Evolutionary conservation across 768 basidiomycete genomes (phyloP).

Genomic region (Scleroderma citrinum): DNA sequence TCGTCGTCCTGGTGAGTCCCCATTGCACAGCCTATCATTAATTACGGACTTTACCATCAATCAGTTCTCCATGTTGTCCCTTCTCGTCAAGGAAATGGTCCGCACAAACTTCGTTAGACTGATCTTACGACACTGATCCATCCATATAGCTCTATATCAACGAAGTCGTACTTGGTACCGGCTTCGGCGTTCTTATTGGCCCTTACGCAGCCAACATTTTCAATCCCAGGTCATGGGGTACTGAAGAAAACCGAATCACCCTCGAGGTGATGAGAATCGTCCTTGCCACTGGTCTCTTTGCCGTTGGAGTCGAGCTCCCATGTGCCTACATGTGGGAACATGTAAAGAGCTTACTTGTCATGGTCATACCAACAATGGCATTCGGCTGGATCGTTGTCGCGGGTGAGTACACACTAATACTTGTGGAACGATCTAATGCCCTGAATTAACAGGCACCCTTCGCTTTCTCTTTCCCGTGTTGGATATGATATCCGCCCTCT

Average conservation of each 20-base stretch:
- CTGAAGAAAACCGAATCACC: slow-evolving; percentile 54
- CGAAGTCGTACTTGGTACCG: slow-evolving; percentile 89
- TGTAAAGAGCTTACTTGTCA: slow-evolving; percentile 57
- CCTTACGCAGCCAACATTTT: slow-evolving; percentile 69
- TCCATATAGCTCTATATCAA: slow-evolving; percentile 90
- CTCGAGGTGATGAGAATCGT: slow-evolving; percentile 84
- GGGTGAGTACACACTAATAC: slow-evolving; percentile 34
- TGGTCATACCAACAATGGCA: slow-evolving; percentile 83
- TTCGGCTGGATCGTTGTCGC: slow-evolving; percentile 78
- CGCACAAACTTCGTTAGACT: slow-evolving; percentile 1
- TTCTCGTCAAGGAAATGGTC: slow-evolving; percentile 79
- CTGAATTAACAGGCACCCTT: slow-evolving; percentile 54
- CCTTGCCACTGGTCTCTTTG: slow-evolving; percentile 88
- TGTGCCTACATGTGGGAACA: slow-evolving; percentile 78
- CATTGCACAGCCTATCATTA: neutral
- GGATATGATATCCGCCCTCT: slow-evolving; percentile 69
- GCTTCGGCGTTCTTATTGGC: slow-evolving; percentile 54
- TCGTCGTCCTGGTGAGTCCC: slow-evolving; percentile 40
- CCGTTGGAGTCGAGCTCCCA: slow-evolving; percentile 92
- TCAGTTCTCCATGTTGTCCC: slow-evolving; percentile 80
- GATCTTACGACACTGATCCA: neutral
- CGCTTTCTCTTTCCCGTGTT: slow-evolving; percentile 67
- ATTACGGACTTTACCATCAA: neutral
- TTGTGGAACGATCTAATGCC: too few relatives aligned
- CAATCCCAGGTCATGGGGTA: slow-evolving; percentile 71